phyloP scores from a whole-genome alignment of 108 stramenopile species.

The Fragilaria radians region DNA sequence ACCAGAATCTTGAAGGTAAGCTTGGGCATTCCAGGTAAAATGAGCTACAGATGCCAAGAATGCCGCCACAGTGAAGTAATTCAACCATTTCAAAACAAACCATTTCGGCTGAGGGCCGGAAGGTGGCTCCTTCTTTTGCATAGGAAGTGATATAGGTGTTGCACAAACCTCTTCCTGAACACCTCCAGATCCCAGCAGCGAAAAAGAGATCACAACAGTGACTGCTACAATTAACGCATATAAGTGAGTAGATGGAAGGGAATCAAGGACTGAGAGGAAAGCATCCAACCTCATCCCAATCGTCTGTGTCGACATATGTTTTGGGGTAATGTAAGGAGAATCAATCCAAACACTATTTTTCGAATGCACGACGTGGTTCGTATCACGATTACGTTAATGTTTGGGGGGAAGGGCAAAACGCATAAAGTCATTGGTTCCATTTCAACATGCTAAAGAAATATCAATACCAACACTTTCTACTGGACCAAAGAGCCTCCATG shows the following conservation, averaged over 20 bases:
- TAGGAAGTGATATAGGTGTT: slow-evolving; percentile 9
- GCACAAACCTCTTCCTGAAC: slow-evolving; percentile 3
- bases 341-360: too few species aligned
- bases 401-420: too few species aligned
- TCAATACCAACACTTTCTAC: too few species aligned
- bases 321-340: too few species aligned
- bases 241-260: slow-evolving; percentile 46
- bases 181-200: slow-evolving; percentile 47
- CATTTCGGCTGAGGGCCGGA: slow-evolving; percentile 61
- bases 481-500: too few species aligned
- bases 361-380: too few species aligned
- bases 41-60: slow-evolving; percentile 54
- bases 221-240: slow-evolving; percentile 57
- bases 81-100: slow-evolving; percentile 70
- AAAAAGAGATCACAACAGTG: slow-evolving; percentile 48
- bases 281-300: slow-evolving; percentile 37
- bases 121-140: slow-evolving; percentile 3
- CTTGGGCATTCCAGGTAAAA: slow-evolving; percentile 50
- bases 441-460: too few species aligned
- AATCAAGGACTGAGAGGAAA: slow-evolving; percentile 35
- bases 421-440: too few species aligned
- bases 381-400: too few species aligned
- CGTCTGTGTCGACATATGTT: slow-evolving; percentile 6
- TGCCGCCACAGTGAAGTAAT: slow-evolving; percentile 38
- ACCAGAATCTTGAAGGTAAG: slow-evolving; percentile 52